Percentiles rank a stretch among this genome's conserved stretches.
Conservation (phyloP, 2,329 filamentous ascomycete species). For the Fusarium incarnatum region DNA sequence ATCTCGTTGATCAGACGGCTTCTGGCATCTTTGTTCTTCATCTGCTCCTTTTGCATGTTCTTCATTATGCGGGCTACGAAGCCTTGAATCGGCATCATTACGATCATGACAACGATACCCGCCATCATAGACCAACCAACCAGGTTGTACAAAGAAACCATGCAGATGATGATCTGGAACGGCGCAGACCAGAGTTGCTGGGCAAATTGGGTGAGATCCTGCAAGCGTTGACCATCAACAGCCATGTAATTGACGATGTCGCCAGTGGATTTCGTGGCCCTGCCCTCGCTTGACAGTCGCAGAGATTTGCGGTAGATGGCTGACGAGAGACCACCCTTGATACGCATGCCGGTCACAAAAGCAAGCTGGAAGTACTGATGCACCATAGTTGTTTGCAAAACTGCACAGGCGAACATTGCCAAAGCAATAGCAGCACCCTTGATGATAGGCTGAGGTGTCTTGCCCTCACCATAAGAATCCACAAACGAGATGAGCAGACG, state of each 20-base stretch:
- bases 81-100: slow-evolving; percentile 97
- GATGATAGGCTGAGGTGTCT: slow-evolving; percentile 79
- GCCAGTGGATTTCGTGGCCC: slow-evolving; percentile 88
- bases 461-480: slow-evolving; percentile 74
- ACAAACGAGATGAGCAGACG: slow-evolving; percentile 87
- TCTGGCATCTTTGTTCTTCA: slow-evolving; percentile 98
- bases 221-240: slow-evolving; percentile 93
- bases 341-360: slow-evolving; percentile 96
- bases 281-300: slow-evolving; percentile 90
- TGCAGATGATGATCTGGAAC: slow-evolving; percentile 95
- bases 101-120: slow-evolving; percentile 91
- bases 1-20: slow-evolving; percentile 97
- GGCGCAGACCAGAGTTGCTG: slow-evolving; percentile 97
- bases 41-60: slow-evolving; percentile 92
- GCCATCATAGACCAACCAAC: slow-evolving; percentile 96
- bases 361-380: slow-evolving; percentile 98
- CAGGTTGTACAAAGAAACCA: slow-evolving; percentile 95
- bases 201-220: slow-evolving; percentile 94
- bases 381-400: slow-evolving; percentile 87
- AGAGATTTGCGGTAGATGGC: slow-evolving; percentile 94
- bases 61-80: slow-evolving; percentile 94
- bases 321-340: slow-evolving; percentile 90
- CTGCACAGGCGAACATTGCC: slow-evolving; percentile 90
- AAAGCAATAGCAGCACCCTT: slow-evolving; percentile 89
- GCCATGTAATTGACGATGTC: slow-evolving; percentile 99